Conservation (phyloP, 2,329 filamentous ascomycete species). For the Microsporum audouinii region DNA sequence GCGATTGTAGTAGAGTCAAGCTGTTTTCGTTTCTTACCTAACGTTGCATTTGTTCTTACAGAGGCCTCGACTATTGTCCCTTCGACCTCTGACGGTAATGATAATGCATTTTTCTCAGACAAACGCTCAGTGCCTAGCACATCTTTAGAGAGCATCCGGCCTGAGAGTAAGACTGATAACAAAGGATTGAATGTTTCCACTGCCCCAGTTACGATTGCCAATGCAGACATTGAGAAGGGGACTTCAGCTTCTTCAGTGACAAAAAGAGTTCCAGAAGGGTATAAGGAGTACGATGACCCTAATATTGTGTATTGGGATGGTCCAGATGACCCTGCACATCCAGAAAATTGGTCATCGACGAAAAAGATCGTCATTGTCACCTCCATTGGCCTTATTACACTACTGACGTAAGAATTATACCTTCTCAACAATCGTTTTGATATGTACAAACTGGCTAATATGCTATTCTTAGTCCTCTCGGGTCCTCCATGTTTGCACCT, state of each 20-base stretch:
- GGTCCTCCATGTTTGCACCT: conserved; percentile 38
- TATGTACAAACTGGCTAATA: background rate
- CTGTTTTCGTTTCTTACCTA: background rate
- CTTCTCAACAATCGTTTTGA: background rate
- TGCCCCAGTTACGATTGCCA: background rate
- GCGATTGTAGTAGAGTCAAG: background rate
- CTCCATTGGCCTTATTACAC: conserved; percentile 10
- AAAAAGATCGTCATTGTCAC: conserved; percentile 21
- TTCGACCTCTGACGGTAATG: background rate
- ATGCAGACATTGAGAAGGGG: background rate
- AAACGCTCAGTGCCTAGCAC: background rate
- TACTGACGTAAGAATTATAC: conserved; percentile 9
- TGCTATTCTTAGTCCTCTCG: conserved; percentile 19
- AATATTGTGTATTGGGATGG: conserved; percentile 21
- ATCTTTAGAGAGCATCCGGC: background rate
- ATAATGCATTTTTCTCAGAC: background rate
- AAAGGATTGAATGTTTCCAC: background rate
- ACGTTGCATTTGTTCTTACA: background rate
- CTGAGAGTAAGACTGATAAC: background rate
- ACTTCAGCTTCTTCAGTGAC: background rate
- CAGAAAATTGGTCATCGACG: conserved; percentile 17
- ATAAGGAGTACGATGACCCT: conserved; percentile 8
- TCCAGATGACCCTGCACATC: conserved; percentile 20
- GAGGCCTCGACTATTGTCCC: conserved; percentile 1
- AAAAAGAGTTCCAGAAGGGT: conserved; percentile 2